A percentile compares a stretch with the other conserved stretches of the same genome.
Conservation (phyloP, 768 basidiomycete genomes). For the Pisolithus microcarpus region DNA sequence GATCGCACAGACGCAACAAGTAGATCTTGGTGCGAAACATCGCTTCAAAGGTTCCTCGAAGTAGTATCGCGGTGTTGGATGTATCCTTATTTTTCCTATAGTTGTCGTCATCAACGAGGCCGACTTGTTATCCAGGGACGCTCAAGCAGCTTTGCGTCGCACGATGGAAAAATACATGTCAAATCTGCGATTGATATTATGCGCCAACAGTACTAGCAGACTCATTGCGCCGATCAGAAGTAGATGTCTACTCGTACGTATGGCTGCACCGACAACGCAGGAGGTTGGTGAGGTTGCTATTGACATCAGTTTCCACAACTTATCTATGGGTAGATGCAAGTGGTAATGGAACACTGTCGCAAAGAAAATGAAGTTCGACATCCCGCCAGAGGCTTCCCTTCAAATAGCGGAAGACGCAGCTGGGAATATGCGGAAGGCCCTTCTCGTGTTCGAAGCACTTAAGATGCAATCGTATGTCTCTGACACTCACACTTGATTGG, state of each 20-base stretch:
- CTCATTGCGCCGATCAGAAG: slow-evolving; percentile 96
- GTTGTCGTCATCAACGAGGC: slow-evolving; percentile 99
- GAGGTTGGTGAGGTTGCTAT: slow-evolving; percentile 50
- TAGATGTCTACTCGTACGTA: slow-evolving; percentile 88
- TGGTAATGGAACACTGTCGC: slow-evolving; percentile 76
- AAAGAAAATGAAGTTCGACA: slow-evolving; percentile 66
- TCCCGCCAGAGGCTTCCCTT: slow-evolving; percentile 71
- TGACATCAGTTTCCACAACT: background rate
- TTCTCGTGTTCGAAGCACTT: slow-evolving; percentile 90
- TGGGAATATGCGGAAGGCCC: slow-evolving; percentile 91
- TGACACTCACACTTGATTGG: background rate
- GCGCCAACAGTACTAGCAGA: slow-evolving; percentile 90
- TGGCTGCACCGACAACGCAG: slow-evolving; percentile 73
- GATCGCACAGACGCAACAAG: slow-evolving; percentile 98
- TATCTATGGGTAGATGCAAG: slow-evolving; percentile 54
- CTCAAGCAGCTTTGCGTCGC: slow-evolving; percentile 91
- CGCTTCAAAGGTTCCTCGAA: slow-evolving; percentile 77
- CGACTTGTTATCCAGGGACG: slow-evolving; percentile 89
- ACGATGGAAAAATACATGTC: slow-evolving; percentile 99
- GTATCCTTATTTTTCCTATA: slow-evolving; percentile 22
- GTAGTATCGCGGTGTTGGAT: background rate
- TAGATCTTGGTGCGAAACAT: slow-evolving; percentile 91
- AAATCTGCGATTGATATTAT: slow-evolving; percentile 93
- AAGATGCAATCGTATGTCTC: slow-evolving; percentile 87
- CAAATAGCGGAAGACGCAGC: slow-evolving; percentile 74